Evolutionary conservation across 164 flowering plant genomes (phyloP), one percentile per base, ranked within the genome.

Genomic region (Stephania cephalantha): DNA sequence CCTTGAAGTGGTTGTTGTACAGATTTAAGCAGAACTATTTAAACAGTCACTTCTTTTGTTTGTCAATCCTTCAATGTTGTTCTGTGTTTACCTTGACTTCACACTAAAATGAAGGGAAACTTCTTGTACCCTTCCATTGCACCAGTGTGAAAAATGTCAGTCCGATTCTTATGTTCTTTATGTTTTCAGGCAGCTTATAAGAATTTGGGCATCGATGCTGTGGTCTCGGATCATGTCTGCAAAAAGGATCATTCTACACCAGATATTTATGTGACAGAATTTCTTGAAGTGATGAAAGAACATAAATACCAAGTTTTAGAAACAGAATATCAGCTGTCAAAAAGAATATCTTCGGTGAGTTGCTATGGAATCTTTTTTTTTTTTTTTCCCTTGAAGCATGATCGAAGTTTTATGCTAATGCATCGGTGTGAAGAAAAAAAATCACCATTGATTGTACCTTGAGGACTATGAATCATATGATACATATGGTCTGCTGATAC

Each of bases 231-330:
- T 69, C 82, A 81, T 71, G 75, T 76, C 45, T 46, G 55, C 63
- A 64, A 76, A 5, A 84, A 79, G 69, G 75, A 80, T 74, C 81
- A 69, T 70, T 71, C 76, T 30, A 74, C 81, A 53, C 74, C 76
- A 83, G 74, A 73, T 63, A 45, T 12, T 75, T 64, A 25, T 79
- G 71, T 84, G 22, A 64, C 53, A 45, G 81, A 81, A 70, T 71
- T 89, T 79, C 77, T 83, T 74, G 84, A 82, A 79, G 74, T 83
- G 73, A 76, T 89, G 73, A 63, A 76, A 71, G 91, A 82, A 50
- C 87, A 88, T 35, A 80, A 83, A 76, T 87, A 90, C 53, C 86
- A 82, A 75, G 70, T 73, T 52, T 81, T 91, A 67, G 94, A 91
- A 58, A 76, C 85, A 68, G 97, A 89, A 79, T 94, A 86, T 82